These are phyloP conservation scores for Ustulina deusta DNA, from an alignment of 2,329 filamentous ascomycete species.

Conservation along the genomic window DNA sequence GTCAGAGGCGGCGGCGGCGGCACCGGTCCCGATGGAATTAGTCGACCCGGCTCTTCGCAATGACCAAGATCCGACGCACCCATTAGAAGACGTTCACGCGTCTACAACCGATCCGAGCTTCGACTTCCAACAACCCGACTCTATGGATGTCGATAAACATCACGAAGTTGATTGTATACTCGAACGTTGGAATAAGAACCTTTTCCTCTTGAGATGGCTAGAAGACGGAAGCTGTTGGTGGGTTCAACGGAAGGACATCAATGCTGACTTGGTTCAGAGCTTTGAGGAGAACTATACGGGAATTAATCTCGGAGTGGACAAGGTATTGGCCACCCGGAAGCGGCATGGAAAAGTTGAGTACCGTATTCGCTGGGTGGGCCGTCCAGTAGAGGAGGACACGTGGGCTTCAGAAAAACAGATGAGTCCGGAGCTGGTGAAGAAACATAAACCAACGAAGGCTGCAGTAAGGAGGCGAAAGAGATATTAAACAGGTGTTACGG, in stretches of 20 bases:
- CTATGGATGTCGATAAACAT: constrained; percentile 9
- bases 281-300: too few species aligned
- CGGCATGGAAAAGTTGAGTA: constrained; percentile 19
- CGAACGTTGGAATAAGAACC: too few species aligned
- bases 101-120: too few species aligned
- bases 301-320: too few species aligned
- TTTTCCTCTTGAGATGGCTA: too few species aligned
- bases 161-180: constrained; percentile 6
- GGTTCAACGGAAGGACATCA: too few species aligned
- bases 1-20: not conserved
- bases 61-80: not conserved
- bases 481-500: too few species aligned
- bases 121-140: not conserved
- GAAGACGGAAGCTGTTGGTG: too few species aligned
- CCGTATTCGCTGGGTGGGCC: constrained; percentile 15
- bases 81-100: not conserved
- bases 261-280: too few species aligned
- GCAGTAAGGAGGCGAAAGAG: constrained; percentile 11
- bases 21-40: not conserved
- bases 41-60: not conserved
- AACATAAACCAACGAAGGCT: constrained; percentile 17
- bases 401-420: too few species aligned
- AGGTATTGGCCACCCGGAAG: too few species aligned
- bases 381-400: constrained; percentile 6
- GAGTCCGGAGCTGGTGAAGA: constrained; percentile 9